Evolutionary conservation across 768 basidiomycete species (phyloP), one percentile per base, ranked within the genome.

Genomic region (Auricularia sp.): DNA sequence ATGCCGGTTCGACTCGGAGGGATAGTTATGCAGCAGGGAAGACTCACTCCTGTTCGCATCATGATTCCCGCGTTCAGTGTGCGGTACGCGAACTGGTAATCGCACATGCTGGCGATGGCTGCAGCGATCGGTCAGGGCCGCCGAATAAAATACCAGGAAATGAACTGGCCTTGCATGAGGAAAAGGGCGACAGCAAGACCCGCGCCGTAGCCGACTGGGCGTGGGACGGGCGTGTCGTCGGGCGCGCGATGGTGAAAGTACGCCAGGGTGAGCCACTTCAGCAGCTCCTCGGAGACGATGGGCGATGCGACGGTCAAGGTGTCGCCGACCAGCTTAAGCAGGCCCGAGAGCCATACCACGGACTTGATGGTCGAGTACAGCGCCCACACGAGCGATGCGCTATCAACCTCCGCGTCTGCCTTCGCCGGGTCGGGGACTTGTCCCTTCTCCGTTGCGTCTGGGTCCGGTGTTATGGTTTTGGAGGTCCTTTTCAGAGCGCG

Each of bases 111-210:
- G 23, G 73, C 70, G 3, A 70, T 69, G 79, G 82, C 74, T 77
- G 69, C 29, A 71, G 29, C 29, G 29, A 29, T 29, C 29, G 29
- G 29, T 29, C 29, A 29, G 29, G 29, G 29, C 68, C n/a, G 34
- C 36, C 4, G 61, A 63, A 34, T 47, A 29, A 54, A 16, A 44
- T 56, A 64, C 36, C 36, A 51, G 18, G 21, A 8, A 51, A 18
- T 12, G 18, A 23, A 66, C 74, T 51, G 63, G 81, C 84, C 79
- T 78, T 86, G 85, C 86, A 86, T 87, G 0, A 72, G 75, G 66
- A 85, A 86, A 34, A 87, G 71, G 3, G 77, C 84, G 61, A 84
- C 74, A 0, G 80, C 85, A 1, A 87, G 71, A 6, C 85, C 86
- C 62, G 87, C 79, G 1, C 86, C 86, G 70, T 82, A 84, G 0